Base-by-base conservation (phyloP, 345 rosid species). In the Boechera stricta region DNA sequence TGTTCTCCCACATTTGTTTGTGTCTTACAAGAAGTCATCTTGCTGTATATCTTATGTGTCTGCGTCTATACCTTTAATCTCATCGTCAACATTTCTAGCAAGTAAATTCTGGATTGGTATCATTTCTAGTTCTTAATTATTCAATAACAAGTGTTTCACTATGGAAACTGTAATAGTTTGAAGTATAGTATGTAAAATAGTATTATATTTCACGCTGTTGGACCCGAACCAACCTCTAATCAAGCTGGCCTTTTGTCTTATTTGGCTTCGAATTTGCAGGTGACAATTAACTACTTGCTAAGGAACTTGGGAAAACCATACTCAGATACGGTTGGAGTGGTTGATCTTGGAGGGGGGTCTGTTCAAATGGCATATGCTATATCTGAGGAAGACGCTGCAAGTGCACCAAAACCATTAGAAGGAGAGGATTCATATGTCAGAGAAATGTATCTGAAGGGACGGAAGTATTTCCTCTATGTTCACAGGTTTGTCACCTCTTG, bases 301-400 rank as follows among this genome's bases (percentile, higher is more conserved):
- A 91, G 98, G 72, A 88, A 87, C 62, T 66, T 95, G 79, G 97
- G 99, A 67, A 87, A 82, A 82, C 73, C 85, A 38, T 92, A 88
- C 81, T 71, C 87, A 35, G 76, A 87, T 38, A 91, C 97, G 10
- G 98, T 95, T 76, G 99, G 99, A 78, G 95, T 95, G 58, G 96
- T 92, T 77, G 98, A 95, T 85, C 99, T 95, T 75, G 99, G 98
- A 60, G 99, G 99, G 61, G 99, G 99, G 49, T 95, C 99, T 76
- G 98, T 95, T 70, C 99, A 95, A 84, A 95, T 95, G 99, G 98
- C 99, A 36, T 95, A 91, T 85, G 98, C 99, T 71, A 89, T 92
- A 74, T 88, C 99, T 0, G 83, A 91, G 79, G 79, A 67, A 36
- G 96, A 87, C 81, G 98, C 94, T 74, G 88, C 90, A 49, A 89